Evolutionary conservation across 345 rosid genomes (phyloP).

Genomic region (Populus pruinosa): DNA sequence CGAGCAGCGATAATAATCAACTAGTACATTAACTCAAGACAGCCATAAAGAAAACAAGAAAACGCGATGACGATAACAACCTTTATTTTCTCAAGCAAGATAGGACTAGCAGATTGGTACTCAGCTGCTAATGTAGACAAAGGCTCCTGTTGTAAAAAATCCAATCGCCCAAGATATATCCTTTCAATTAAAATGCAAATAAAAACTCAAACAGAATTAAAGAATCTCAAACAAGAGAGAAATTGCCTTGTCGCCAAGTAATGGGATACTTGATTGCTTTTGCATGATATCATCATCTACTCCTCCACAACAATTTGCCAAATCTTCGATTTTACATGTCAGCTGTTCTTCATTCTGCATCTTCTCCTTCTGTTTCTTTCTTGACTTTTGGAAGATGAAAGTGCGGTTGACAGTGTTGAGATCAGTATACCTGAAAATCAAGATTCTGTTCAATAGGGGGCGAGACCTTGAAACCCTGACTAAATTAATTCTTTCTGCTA

Average conservation of each 20-base stretch:
- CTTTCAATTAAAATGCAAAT: neutral
- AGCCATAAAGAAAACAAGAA: neutral
- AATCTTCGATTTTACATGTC: constrained; percentile 13
- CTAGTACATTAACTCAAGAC: neutral
- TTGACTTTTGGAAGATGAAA: neutral
- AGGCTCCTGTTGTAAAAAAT: constrained; percentile 61
- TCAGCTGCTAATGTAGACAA: constrained; percentile 79
- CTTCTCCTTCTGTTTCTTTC: neutral
- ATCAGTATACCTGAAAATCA: neutral
- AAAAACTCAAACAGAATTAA: neutral
- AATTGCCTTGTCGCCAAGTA: constrained; percentile 76
- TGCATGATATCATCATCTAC: constrained; percentile 50
- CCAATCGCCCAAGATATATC: neutral
- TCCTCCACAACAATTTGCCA: constrained; percentile 10
- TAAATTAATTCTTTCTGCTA: neutral
- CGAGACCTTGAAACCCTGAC: neutral
- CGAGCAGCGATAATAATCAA: neutral
- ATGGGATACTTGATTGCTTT: constrained; percentile 47
- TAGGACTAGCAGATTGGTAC: constrained; percentile 81
- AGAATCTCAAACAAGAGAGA: neutral
- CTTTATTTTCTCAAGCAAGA: constrained; percentile 91
- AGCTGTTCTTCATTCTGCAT: constrained; percentile 22
- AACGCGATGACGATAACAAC: constrained; percentile 23
- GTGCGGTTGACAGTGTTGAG: neutral
- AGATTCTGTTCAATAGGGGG: neutral